phyloP scores from a whole-genome alignment of 164 flowering plant genomes.

The Berberis thunbergii region DNA sequence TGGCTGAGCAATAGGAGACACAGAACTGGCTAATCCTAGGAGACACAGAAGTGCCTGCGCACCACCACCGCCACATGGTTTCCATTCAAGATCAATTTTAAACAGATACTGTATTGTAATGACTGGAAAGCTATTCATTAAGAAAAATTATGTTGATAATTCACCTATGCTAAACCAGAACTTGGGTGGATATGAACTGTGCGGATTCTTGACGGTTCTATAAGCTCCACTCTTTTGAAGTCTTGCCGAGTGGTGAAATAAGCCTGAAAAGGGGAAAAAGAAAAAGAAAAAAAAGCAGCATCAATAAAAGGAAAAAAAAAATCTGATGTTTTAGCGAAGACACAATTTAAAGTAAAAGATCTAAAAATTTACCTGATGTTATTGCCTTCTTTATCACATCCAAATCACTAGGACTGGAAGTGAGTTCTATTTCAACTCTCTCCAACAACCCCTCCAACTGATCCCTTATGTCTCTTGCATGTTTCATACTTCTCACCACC shows the following conservation, averaged over 20 bases:
- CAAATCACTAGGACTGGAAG: conserved; percentile 50
- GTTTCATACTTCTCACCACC: conserved; percentile 90
- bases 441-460: conserved; percentile 90
- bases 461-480: conserved; percentile 88
- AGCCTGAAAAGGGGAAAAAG: conserved; percentile 59
- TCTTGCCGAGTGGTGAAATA: conserved; percentile 83
- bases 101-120: too few relatives aligned
- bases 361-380: conserved; percentile 47
- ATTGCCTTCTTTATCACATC: conserved; percentile 81
- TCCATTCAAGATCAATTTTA: too few relatives aligned
- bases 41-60: too few relatives aligned
- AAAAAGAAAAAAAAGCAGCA: neutral
- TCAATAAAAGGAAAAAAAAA: conserved; percentile 4
- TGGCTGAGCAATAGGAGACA: too few relatives aligned
- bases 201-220: conserved; percentile 84
- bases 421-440: conserved; percentile 80
- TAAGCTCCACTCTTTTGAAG: conserved; percentile 86
- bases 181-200: conserved; percentile 91
- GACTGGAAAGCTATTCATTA: too few relatives aligned
- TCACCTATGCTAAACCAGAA: conserved; percentile 87
- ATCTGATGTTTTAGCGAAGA: neutral
- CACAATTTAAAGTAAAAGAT: neutral
- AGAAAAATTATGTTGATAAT: too few relatives aligned
- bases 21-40: too few relatives aligned
- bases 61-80: too few relatives aligned